phyloP scores from a whole-genome alignment of 768 basidiomycete genomes.

The Leccinum incarnatum region DNA sequence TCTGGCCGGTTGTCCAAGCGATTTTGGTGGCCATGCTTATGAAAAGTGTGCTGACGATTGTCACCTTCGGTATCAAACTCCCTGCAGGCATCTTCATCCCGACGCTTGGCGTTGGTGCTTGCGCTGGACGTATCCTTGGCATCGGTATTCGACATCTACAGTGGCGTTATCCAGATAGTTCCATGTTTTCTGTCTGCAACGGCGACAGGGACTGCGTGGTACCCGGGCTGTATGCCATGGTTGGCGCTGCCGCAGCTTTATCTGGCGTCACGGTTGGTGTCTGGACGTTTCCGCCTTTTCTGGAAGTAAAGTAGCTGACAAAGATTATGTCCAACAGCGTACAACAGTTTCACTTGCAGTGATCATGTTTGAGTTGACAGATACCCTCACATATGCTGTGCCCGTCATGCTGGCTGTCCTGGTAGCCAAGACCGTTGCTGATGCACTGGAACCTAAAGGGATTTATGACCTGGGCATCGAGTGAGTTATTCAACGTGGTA shows the following conservation, averaged over 20 bases:
- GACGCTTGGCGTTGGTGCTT: slow-evolving; percentile 91
- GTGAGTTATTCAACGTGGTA: slow-evolving; percentile 26
- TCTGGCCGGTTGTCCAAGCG: slow-evolving; percentile 60
- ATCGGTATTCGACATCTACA: slow-evolving; percentile 77
- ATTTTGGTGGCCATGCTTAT: slow-evolving; percentile 78
- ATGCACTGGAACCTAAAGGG: slow-evolving; percentile 62
- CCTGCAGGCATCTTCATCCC: slow-evolving; percentile 98
- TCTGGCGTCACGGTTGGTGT: slow-evolving; percentile 84
- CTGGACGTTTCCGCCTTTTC: not conserved
- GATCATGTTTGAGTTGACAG: slow-evolving; percentile 94
- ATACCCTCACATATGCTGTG: slow-evolving; percentile 87
- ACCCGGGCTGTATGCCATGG: slow-evolving; percentile 93
- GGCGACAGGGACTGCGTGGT: slow-evolving; percentile 73
- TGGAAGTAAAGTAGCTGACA: slow-evolving; percentile 5
- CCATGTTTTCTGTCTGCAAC: slow-evolving; percentile 64
- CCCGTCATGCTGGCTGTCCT: slow-evolving; percentile 88
- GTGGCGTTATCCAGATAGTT: slow-evolving; percentile 53
- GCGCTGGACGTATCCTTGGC: slow-evolving; percentile 85
- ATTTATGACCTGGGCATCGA: slow-evolving; percentile 98
- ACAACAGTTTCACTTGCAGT: slow-evolving; percentile 94
- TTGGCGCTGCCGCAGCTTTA: slow-evolving; percentile 90
- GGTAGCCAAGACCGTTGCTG: slow-evolving; percentile 44
- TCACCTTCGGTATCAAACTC: slow-evolving; percentile 91
- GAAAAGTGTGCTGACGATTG: slow-evolving; percentile 75
- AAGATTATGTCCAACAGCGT: slow-evolving; percentile 41